phyloP scores from a whole-genome alignment of 1,284 basidiomycete species.

The Rugiboletus extremiorientalis region DNA sequence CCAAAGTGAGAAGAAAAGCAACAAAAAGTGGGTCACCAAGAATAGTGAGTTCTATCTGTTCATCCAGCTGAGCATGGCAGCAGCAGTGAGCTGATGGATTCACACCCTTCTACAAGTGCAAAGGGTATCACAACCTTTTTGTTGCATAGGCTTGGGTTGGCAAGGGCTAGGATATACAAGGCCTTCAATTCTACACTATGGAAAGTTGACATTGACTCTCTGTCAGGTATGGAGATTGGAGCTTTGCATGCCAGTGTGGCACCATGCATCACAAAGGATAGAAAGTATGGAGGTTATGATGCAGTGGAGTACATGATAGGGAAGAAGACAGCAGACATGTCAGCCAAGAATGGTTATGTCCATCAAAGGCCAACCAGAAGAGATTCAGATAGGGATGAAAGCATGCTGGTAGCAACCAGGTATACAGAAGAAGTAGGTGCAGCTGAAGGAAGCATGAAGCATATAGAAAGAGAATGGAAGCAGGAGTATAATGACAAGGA shows the following conservation, averaged over 20 bases:
- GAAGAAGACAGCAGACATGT: not conserved
- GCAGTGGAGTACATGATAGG: not conserved
- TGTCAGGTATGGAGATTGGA: fast-evolving
- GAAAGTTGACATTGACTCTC: not conserved
- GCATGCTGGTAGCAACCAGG: too few relatives aligned
- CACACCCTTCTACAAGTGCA: too few relatives aligned
- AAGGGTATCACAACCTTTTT: not conserved
- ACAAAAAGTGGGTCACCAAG: not conserved
- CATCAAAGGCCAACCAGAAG: too few relatives aligned
- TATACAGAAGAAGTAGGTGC: too few relatives aligned
- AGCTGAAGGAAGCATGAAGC: too few relatives aligned
- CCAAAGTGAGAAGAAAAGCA: not conserved
- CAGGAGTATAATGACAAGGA: too few relatives aligned
- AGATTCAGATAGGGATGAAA: too few relatives aligned
- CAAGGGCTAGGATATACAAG: not conserved
- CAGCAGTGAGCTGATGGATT: too few relatives aligned
- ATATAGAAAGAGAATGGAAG: too few relatives aligned
- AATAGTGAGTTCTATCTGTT: not conserved
- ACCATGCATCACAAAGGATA: not conserved
- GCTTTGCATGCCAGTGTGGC: not conserved
- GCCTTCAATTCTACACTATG: not conserved
- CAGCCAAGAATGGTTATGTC: not conserved
- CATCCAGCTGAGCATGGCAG: too few relatives aligned
- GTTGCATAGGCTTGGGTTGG: not conserved
- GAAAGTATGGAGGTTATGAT: not conserved